Evolutionary conservation across 768 basidiomycete genomes (phyloP).

Genomic region (Tulasnella sp.): DNA sequence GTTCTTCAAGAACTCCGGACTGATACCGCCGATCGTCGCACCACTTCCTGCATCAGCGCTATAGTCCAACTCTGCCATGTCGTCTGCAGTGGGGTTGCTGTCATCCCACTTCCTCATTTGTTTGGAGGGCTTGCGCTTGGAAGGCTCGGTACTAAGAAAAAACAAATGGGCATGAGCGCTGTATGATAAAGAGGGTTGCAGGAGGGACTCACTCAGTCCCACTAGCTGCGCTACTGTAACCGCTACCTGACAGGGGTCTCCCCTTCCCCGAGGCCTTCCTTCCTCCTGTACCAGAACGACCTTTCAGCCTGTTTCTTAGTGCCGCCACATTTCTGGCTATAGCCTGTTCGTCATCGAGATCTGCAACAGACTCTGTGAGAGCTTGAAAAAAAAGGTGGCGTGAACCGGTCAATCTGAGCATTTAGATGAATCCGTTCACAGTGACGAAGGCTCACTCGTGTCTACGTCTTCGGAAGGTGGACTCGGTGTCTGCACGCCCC

Average conservation of each 20-base stretch:
- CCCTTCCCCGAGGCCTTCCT: conserved; percentile 37
- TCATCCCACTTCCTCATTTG: conserved; percentile 88
- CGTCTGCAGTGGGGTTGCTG: conserved; percentile 62
- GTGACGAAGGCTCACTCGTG: conserved; percentile 4
- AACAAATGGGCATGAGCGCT: neutral
- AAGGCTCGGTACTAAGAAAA: conserved; percentile 44
- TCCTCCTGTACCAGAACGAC: conserved; percentile 43
- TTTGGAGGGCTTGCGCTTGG: conserved; percentile 51
- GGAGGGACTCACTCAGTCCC: conserved; percentile 70
- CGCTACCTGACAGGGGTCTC: conserved; percentile 32
- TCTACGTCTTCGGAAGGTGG: conserved; percentile 43
- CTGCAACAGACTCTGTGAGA: conserved; percentile 40
- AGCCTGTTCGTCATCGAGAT: conserved; percentile 68
- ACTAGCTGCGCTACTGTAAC: conserved; percentile 45
- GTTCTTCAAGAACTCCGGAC: conserved; percentile 23
- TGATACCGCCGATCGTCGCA: conserved; percentile 26
- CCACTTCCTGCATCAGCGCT: conserved; percentile 41
- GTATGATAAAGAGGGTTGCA: neutral
- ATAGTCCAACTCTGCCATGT: conserved; percentile 92
- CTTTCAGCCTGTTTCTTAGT: conserved; percentile 73
- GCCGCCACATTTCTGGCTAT: conserved; percentile 89
- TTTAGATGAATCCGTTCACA: no score
- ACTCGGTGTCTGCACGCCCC: conserved; percentile 3
- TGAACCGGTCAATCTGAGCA: no score
- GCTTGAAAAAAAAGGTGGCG: conserved; percentile 29